Evolutionary conservation across 2,329 filamentous ascomycete genomes (phyloP).

Genomic region (Penicillium sp.): DNA sequence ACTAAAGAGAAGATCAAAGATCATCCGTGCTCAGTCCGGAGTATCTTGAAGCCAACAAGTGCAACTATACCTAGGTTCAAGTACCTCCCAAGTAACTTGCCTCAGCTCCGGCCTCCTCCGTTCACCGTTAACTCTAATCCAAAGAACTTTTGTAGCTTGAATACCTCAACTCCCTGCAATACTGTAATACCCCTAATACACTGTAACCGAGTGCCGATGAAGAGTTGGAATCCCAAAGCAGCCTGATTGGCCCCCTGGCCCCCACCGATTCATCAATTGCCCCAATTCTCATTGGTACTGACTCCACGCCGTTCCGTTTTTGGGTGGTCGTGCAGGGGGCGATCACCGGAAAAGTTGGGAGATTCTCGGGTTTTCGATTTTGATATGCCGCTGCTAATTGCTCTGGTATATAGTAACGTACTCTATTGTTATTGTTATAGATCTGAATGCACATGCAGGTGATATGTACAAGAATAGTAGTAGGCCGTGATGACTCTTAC

Average conservation of each 20-base stretch:
- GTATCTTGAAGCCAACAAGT: too few species aligned
- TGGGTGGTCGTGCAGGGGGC: constrained; percentile 21
- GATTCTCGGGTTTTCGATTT: background rate
- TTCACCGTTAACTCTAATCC: background rate
- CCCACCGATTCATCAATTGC: constrained; percentile 12
- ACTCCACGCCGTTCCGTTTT: constrained; percentile 20
- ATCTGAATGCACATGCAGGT: background rate
- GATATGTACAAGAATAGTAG: too few species aligned
- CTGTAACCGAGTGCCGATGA: constrained; percentile 15
- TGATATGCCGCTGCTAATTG: background rate
- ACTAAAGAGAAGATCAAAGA: too few species aligned
- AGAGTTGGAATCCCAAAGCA: constrained; percentile 26
- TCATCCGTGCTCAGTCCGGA: too few species aligned
- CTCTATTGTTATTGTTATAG: background rate
- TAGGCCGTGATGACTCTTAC: background rate
- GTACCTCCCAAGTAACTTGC: background rate
- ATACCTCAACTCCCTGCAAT: too few species aligned
- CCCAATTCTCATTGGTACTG: constrained; percentile 16
- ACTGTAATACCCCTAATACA: constrained; percentile 1
- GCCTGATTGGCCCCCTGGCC: constrained; percentile 17
- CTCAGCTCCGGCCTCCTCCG: background rate
- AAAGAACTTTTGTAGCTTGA: too few species aligned
- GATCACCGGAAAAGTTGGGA: constrained; percentile 6
- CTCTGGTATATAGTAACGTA: too few species aligned
- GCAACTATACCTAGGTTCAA: too few species aligned